Percentiles rank a stretch among this genome's conserved stretches.
These are phyloP conservation scores for Hirsutella minnesotensis DNA, from an alignment of 2,329 filamentous ascomycete species.

Conservation along the genomic window DNA sequence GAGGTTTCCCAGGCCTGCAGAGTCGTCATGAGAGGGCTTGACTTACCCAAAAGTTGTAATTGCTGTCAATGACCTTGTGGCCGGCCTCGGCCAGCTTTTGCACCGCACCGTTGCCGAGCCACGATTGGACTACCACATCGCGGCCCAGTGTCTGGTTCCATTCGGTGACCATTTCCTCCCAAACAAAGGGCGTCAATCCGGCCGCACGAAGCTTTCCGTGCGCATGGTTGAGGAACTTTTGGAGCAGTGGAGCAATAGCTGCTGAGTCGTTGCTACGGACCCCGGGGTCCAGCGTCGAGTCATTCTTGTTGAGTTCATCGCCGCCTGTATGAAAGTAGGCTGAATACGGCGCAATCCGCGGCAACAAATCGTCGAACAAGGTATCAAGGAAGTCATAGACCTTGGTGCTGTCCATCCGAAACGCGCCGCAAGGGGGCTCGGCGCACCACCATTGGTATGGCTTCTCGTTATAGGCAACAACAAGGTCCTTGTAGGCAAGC, in stretches of 20 bases:
- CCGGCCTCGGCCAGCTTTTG: slow-evolving; percentile 48
- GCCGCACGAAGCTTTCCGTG: slow-evolving; percentile 51
- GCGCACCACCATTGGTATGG: slow-evolving; percentile 49
- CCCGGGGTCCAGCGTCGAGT: slow-evolving; percentile 54
- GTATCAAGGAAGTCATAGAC: slow-evolving; percentile 62
- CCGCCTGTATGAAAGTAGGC: slow-evolving; percentile 78
- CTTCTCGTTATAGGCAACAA: slow-evolving; percentile 41
- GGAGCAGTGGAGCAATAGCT: slow-evolving; percentile 63
- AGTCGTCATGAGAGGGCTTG: neutral
- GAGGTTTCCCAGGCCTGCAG: no score
- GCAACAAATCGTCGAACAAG: slow-evolving; percentile 65
- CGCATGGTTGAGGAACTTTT: slow-evolving; percentile 62
- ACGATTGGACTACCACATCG: slow-evolving; percentile 68
- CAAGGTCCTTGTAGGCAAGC: slow-evolving; percentile 36
- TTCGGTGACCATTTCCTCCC: slow-evolving; percentile 74
- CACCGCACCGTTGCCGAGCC: slow-evolving; percentile 55
- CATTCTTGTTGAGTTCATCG: slow-evolving; percentile 71
- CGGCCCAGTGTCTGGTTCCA: slow-evolving; percentile 65
- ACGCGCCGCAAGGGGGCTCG: slow-evolving; percentile 53
- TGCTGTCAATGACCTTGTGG: slow-evolving; percentile 61
- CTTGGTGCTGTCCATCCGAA: slow-evolving; percentile 62
- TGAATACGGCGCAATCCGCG: slow-evolving; percentile 56
- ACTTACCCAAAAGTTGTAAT: slow-evolving; percentile 66
- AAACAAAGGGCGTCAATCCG: slow-evolving; percentile 64
- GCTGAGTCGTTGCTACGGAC: slow-evolving; percentile 52